Evolutionary conservation across 2,329 filamentous ascomycete genomes (phyloP), one percentile per base, ranked within the genome.

Genomic region (Aspergillus alliaceus): DNA sequence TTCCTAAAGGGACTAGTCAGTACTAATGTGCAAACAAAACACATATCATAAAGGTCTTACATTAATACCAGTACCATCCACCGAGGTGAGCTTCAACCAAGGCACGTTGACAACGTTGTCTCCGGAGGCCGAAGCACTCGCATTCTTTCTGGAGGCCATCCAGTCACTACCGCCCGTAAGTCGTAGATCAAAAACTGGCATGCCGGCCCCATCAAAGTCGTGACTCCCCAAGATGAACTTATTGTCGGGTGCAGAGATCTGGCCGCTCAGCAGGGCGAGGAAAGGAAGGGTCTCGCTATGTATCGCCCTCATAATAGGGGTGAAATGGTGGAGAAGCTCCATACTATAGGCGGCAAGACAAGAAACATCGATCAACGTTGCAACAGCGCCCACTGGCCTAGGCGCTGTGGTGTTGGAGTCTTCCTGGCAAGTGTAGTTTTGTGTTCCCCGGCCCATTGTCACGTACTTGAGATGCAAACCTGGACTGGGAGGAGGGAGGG

Each of bases 401-500:
- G 80, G 79, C 0, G 54, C 51, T 11, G 65, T 51, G 0, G 70
- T 18, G 29, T 66, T 54, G 32, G 64, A 61, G 34, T 72, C 62
- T 4, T 18, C 14, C 2, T 62, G 49, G 60, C 80, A 82, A 15
- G 76, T 78, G 64, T 81, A 83, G 70, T 82, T 82, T 59, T 83
- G 80, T 12, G 77, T 80, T 37, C 81, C 81, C 24, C 74, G 69
- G 53, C 80, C 81, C 20, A 80, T 60, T 6, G 76, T 75, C 50
- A 82, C 66, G 59, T 78, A 74, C 56, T 78, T 72, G 49, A 82
- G 75, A 8, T 59, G 64, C 35, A 75, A 54, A 18, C 62, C 62
- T 6, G 53, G 37, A 3, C 24, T 44, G 12, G 40, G 40, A 3
- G 4, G 8, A 29, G 40, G 40, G 5, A 44, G 40, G 14, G 7